Conservation (phyloP, 2,329 filamentous ascomycete species). For the Anthostomella pinea region DNA sequence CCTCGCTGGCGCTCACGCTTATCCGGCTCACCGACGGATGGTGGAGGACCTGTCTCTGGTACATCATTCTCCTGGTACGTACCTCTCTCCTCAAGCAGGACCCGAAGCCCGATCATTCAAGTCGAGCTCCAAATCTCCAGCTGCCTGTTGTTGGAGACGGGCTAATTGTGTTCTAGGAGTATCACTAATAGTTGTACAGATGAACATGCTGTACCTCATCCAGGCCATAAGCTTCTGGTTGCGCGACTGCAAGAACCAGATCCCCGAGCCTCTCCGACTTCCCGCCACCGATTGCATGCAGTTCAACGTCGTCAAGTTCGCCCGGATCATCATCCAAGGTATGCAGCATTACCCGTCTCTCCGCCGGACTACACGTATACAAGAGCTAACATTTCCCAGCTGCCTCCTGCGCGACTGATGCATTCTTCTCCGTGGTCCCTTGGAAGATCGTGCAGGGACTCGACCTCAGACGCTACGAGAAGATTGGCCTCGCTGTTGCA, state of each 20-base stretch:
- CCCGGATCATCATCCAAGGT: constrained; percentile 15
- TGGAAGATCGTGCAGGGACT: constrained; percentile 19
- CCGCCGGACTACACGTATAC: too few relatives aligned
- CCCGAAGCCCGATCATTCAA: too few relatives aligned
- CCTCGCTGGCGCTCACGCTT: constrained; percentile 16
- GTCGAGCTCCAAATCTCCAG: too few relatives aligned
- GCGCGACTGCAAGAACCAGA: constrained; percentile 11
- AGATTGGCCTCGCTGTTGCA: constrained; percentile 16
- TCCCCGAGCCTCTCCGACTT: constrained; percentile 10
- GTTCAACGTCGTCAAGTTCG: constrained; percentile 6
- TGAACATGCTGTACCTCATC: constrained; percentile 11
- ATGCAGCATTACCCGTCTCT: neutral
- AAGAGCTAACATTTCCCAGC: constrained; percentile 11
- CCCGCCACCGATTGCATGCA: constrained; percentile 8
- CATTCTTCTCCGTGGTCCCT: constrained; percentile 14
- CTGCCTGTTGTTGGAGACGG: too few relatives aligned
- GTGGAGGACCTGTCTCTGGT: constrained; percentile 15
- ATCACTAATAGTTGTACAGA: constrained; percentile 10
- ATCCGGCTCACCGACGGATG: constrained; percentile 13
- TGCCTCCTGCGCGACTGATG: constrained; percentile 16
- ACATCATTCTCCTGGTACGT: neutral
- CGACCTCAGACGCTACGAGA: constrained; percentile 16
- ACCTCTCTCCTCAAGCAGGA: too few relatives aligned
- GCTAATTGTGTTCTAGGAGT: too few relatives aligned
- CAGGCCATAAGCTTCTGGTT: constrained; percentile 19